Evolutionary conservation across 345 rosid genomes (phyloP), one percentile per base, ranked within the genome.

Genomic region (Eucalyptus albens): DNA sequence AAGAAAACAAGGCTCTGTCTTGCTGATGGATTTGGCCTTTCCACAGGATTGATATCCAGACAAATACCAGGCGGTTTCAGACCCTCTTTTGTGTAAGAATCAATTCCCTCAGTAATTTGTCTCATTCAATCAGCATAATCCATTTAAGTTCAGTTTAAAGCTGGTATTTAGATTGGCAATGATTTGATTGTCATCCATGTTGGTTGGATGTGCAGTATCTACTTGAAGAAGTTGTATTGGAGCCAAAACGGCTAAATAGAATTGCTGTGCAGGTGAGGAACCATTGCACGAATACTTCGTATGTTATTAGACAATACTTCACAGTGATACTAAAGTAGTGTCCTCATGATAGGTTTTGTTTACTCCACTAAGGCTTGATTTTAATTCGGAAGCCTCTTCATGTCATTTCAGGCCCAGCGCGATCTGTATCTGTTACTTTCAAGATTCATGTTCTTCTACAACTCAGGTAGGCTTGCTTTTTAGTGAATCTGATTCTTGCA

Each of bases 31-130:
- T 69, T 89, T 72, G 50, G 19, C 50, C 22, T 40, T 42, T 72
- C 92, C 42, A 89, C 96, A 98, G 99, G 99, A 97, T 98, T 90
- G 99, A 98, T 91, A 94, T 96, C 88, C 99, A 97, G 92, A 92
- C 99, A 89, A 98, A 96, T 89, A 91, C 96, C 45, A 94, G 96
- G 91, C 98, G 94, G 62, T 98, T 97, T 92, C 97, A 94, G 86
- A 92, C 96, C 69, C 96, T 98, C 88, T 98, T 97, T 89, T 92
- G 87, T 94, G 99, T 96, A 92, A 91, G 93, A 86, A 47, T 87
- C 56, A 85, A 69, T 89, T 91, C n/a, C 37, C 40, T 50, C 17
- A 72, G 42, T 37, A 7, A 89, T 26, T 31, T 69, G 17, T 51
- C 27, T 50, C 15, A 50, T 86, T 45, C 47, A 44, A 80, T 44